A percentile compares a stretch with the other conserved stretches of the same genome.
Evolutionary conservation across 306 rosid species (phyloP).

Genomic region (Parietaria judaica): DNA sequence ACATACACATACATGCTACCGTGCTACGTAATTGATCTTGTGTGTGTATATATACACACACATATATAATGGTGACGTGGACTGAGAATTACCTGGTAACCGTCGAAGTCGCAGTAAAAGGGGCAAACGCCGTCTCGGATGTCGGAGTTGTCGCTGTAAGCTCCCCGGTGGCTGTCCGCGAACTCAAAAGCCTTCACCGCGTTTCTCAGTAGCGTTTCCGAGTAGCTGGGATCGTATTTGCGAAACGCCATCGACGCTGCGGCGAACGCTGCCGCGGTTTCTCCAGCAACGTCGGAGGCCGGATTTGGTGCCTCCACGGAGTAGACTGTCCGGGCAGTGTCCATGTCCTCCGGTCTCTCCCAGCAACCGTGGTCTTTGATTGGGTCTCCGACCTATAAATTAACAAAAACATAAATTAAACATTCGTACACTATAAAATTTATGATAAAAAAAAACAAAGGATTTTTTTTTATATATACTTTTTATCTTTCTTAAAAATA

Average conservation of each 20-base stretch:
- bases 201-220: conserved; percentile 57
- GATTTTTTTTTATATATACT: too few species aligned
- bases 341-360: conserved; percentile 99
- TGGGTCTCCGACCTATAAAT: conserved; percentile 78
- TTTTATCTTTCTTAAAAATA: too few species aligned
- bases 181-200: conserved; percentile 63
- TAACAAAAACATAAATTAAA: background rate
- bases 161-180: conserved; percentile 76
- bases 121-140: conserved; percentile 72
- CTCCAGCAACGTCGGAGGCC: conserved; percentile 83
- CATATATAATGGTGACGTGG: background rate
- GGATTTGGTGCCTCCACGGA: conserved; percentile 85
- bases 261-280: conserved; percentile 77
- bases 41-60: too few species aligned
- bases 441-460: background rate
- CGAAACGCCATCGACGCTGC: conserved; percentile 74
- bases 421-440: background rate
- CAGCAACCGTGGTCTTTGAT: conserved; percentile 66
- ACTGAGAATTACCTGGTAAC: conserved; percentile 52
- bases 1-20: too few species aligned
- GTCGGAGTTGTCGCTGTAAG: conserved; percentile 70
- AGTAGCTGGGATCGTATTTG: conserved; percentile 56
- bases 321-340: conserved; percentile 61
- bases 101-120: conserved; percentile 81
- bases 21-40: too few species aligned